Percentiles rank a stretch among this genome's conserved stretches.
phyloP scores from a whole-genome alignment of 2,329 filamentous ascomycete species.

The Cladosporium sp. region DNA sequence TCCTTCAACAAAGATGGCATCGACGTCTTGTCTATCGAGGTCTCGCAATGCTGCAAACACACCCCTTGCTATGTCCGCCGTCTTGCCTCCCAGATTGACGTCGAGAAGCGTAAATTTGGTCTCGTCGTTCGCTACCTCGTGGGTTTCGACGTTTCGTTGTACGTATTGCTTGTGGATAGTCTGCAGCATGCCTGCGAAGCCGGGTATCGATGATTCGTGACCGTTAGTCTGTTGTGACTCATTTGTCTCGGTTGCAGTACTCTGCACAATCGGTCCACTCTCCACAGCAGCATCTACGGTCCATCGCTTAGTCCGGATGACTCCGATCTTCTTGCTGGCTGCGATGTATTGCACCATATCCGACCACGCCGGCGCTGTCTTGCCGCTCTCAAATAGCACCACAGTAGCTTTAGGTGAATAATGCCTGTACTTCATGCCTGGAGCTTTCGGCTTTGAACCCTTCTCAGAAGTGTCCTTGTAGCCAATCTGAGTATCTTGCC shows the following conservation, averaged over 20 bases:
- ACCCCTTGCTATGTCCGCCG: slow-evolving; percentile 73
- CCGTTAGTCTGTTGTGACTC: slow-evolving; percentile 19
- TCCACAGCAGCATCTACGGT: slow-evolving; percentile 11
- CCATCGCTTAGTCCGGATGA: slow-evolving; percentile 38
- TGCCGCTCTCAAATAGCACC: slow-evolving; percentile 58
- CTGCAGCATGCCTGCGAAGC: slow-evolving; percentile 26
- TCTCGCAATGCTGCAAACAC: slow-evolving; percentile 84
- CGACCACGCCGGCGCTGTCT: slow-evolving; percentile 25
- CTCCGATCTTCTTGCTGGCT: slow-evolving; percentile 31
- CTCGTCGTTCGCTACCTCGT: background rate
- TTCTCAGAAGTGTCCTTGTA: slow-evolving; percentile 72
- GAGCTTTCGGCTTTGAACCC: slow-evolving; percentile 69
- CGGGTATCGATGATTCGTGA: slow-evolving; percentile 14
- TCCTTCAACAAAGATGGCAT: slow-evolving; percentile 87
- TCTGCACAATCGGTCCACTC: background rate
- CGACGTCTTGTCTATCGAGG: slow-evolving; percentile 72
- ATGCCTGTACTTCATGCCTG: slow-evolving; percentile 98
- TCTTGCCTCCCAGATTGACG: slow-evolving; percentile 66
- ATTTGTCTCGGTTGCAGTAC: background rate
- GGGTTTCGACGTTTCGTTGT: background rate
- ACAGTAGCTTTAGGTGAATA: slow-evolving; percentile 90
- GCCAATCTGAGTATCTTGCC: slow-evolving; percentile 71
- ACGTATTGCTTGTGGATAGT: slow-evolving; percentile 10
- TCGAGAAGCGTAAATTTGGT: slow-evolving; percentile 54
- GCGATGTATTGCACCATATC: slow-evolving; percentile 29